Percentiles rank a stretch among this genome's conserved stretches.
Conservation (phyloP, 208 protist species). For the Blastocrithidia nonstop region DNA sequence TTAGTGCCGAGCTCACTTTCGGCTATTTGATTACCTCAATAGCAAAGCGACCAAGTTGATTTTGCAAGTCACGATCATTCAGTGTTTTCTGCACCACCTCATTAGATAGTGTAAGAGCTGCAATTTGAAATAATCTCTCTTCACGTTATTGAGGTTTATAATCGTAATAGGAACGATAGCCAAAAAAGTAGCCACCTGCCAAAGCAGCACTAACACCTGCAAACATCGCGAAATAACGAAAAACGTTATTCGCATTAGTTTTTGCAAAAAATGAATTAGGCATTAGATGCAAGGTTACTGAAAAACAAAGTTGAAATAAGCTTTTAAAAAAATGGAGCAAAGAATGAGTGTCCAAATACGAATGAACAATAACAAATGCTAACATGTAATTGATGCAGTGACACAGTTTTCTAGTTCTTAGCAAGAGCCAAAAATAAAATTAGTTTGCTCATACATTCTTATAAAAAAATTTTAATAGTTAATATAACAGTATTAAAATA, state of each 20-base stretch:
- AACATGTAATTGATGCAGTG: too few species aligned
- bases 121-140: constrained; percentile 44
- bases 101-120: constrained; percentile 57
- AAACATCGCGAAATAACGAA: constrained; percentile 17
- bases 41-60: constrained; percentile 27
- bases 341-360: too few species aligned
- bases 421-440: too few species aligned
- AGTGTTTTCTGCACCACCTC: constrained; percentile 39
- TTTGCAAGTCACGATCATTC: constrained; percentile 33
- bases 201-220: constrained; percentile 35
- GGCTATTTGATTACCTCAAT: constrained; percentile 39
- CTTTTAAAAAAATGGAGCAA: background rate
- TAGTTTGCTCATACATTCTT: too few species aligned
- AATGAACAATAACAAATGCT: too few species aligned
- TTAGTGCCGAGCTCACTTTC: constrained; percentile 20
- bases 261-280: too few species aligned
- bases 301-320: background rate
- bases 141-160: constrained; percentile 10
- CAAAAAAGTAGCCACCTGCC: constrained; percentile 18
- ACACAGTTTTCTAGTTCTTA: too few species aligned
- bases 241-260: background rate
- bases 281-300: background rate
- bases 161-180: constrained; percentile 10
- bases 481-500: too few species aligned
- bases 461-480: too few species aligned